Conservation (phyloP, 2,329 filamentous ascomycete genomes). For the Colletotrichum lini region DNA sequence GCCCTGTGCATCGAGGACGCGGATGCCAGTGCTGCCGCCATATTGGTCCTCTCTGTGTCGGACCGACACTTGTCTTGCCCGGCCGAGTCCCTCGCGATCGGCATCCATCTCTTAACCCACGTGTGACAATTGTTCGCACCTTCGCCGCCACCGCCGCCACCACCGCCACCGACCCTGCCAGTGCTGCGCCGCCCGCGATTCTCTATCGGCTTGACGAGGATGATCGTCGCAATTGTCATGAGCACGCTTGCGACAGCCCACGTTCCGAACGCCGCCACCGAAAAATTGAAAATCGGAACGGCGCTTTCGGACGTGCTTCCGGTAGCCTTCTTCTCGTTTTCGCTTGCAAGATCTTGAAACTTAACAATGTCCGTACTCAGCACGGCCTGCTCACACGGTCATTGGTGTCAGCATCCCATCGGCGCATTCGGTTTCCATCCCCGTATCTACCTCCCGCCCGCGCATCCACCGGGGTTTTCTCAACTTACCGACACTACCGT, state of each 20-base stretch:
- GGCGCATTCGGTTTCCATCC: constrained; percentile 12
- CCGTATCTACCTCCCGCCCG: background rate
- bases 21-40: constrained; percentile 2
- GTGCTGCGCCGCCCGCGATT: constrained; percentile 4
- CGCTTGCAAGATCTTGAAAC: constrained; percentile 35
- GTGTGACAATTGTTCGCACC: background rate
- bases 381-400: constrained; percentile 20
- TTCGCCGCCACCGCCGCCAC: background rate
- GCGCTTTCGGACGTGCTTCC: background rate
- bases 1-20: constrained; percentile 29
- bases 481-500: constrained; percentile 36
- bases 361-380: constrained; percentile 40
- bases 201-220: constrained; percentile 19
- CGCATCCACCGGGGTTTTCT: background rate
- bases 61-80: background rate
- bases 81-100: constrained; percentile 17
- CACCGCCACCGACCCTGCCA: background rate
- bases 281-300: constrained; percentile 29
- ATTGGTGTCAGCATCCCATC: constrained; percentile 25
- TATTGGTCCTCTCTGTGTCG: background rate
- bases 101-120: background rate
- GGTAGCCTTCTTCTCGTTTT: constrained; percentile 24
- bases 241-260: constrained; percentile 36
- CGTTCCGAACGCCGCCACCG: constrained; percentile 34
- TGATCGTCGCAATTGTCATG: constrained; percentile 29